Evolutionary conservation across 768 basidiomycete species (phyloP), one percentile per base, ranked within the genome.

Genomic region (Coprinopsis cinerea): DNA sequence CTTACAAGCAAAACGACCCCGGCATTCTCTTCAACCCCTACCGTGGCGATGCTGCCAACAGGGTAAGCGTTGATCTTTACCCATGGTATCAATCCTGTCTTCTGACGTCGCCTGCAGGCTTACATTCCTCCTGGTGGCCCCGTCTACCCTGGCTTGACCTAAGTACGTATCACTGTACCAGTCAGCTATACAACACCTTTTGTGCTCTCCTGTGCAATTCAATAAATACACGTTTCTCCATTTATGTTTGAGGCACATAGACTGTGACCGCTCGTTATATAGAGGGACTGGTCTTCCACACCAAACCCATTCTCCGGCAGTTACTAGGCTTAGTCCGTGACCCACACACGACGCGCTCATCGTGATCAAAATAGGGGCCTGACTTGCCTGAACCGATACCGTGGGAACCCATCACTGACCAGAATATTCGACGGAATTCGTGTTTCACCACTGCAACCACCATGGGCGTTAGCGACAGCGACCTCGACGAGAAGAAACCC

Each of bases 1-100:
- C 65, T 7, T 71, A 69, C 56, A 62, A 68, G 65, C 63, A 62
- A 14, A 66, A 63, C 10, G 69, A 70, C 44, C 62, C 63, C 9
- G 67, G 67, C 27, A 67, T 69, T 53, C 58, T 55, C 27, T 68
- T 69, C 56, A 68, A 67, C 52, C 56, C 58, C 10, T 69, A 69
- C 54, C 64, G 57, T 46, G 66, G 67, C 14, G 67, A 69, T 41
- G 67, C 67, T 45, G 64, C 63, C 13, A 67, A 69, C 57, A 53
- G 59, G 53, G 67, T 64, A 28, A 44, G 55, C 30, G 13, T 24
- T n/a, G 13, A 44, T n/a, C 45, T n/a, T 36, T 14, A n/a, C n/a
- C n/a, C 5, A 7, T 35, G 13, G n/a, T 26, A 15, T 20, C 25
- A 34, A 14, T 7, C 22, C 1, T 30, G 30, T 32, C 44, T 32